Evolutionary conservation across 495 filamentous ascomycete species (phyloP).

Genomic region (Neurospora tetraspora): DNA sequence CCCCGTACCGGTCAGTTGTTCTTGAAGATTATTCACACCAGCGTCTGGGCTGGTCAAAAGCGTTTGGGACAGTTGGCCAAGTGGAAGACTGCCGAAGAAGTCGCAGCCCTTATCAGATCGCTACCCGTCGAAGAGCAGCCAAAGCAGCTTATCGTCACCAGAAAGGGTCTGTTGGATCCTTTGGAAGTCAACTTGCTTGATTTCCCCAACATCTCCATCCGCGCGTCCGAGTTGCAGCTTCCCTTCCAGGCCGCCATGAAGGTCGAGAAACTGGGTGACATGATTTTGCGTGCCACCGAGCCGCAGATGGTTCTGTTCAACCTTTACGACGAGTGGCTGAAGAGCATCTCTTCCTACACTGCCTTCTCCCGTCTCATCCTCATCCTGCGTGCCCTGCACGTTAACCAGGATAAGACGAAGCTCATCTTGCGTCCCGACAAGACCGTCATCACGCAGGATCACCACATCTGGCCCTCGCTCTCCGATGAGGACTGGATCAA

Average conservation of each 20-base stretch:
- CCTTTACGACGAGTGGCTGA: slow-evolving; percentile 97
- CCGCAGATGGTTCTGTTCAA: slow-evolving; percentile 99
- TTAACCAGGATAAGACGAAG: slow-evolving; percentile 98
- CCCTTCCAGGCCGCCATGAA: slow-evolving; percentile 99
- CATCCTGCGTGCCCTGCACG: slow-evolving; percentile 91
- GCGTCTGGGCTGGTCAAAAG: slow-evolving; percentile 98
- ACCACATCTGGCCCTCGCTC: slow-evolving; percentile 96
- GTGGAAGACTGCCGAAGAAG: slow-evolving; percentile 99
- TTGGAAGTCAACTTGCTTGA: slow-evolving; percentile 95
- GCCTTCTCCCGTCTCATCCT: slow-evolving; percentile 94
- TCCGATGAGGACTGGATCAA: slow-evolving; percentile 98
- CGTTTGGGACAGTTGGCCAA: slow-evolving; percentile 97
- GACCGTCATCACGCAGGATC: slow-evolving; percentile 95
- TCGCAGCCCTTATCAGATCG: slow-evolving; percentile 92
- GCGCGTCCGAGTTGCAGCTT: slow-evolving; percentile 92
- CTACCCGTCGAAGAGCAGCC: slow-evolving; percentile 97
- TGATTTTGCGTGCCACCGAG: slow-evolving; percentile 96
- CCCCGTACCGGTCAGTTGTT: slow-evolving; percentile 95
- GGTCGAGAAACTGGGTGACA: slow-evolving; percentile 96
- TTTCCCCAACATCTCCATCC: slow-evolving; percentile 98
- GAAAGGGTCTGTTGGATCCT: slow-evolving; percentile 95
- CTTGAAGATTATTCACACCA: slow-evolving; percentile 99
- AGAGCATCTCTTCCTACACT: slow-evolving; percentile 96
- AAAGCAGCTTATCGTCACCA: slow-evolving; percentile 96
- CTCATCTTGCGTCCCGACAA: slow-evolving; percentile 95